A percentile compares a stretch with the other conserved stretches of the same genome.
Conservation (phyloP, 768 basidiomycete genomes). For the Lactarius indigo region DNA sequence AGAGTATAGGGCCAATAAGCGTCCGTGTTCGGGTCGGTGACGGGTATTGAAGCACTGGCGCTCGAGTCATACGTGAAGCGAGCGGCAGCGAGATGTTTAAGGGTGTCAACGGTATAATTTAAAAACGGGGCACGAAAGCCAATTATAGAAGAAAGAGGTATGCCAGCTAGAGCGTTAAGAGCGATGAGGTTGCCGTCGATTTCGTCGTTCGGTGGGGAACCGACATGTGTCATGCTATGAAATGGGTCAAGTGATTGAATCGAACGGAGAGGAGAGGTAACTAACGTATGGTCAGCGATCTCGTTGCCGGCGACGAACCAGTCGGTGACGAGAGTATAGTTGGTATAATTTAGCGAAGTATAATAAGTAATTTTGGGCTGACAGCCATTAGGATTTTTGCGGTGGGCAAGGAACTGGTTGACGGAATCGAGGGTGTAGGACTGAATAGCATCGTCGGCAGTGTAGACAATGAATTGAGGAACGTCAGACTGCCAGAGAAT, state of each 20-base stretch:
- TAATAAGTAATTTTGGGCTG: slow-evolving; percentile 74
- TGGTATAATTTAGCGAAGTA: slow-evolving; percentile 67
- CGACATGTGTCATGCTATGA: slow-evolving; percentile 74
- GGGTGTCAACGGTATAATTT: slow-evolving; percentile 59
- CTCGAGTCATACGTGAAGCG: slow-evolving; percentile 73
- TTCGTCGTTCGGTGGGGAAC: slow-evolving; percentile 56
- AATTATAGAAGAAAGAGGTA: slow-evolving; percentile 57
- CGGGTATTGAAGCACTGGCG: slow-evolving; percentile 56
- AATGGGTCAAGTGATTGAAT: background rate
- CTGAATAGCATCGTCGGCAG: slow-evolving; percentile 74
- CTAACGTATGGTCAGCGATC: slow-evolving; percentile 74
- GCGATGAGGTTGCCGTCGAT: slow-evolving; percentile 77
- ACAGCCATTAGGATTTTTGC: slow-evolving; percentile 76
- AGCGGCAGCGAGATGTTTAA: slow-evolving; percentile 50
- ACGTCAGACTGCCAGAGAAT: slow-evolving; percentile 45
- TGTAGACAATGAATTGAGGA: slow-evolving; percentile 69
- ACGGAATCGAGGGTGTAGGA: slow-evolving; percentile 71
- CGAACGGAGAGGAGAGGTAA: slow-evolving; percentile 18
- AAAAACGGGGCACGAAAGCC: slow-evolving; percentile 82
- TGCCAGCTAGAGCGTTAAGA: slow-evolving; percentile 73
- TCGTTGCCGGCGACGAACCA: slow-evolving; percentile 83
- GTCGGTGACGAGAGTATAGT: slow-evolving; percentile 73
- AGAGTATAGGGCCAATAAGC: slow-evolving; percentile 84
- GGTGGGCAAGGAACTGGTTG: slow-evolving; percentile 70
- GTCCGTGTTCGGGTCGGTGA: slow-evolving; percentile 62